A percentile compares a stretch with the other conserved stretches of the same genome.
These are phyloP conservation scores for Nicotiana benthamiana DNA, from an alignment of 257 asterid species.

Conservation along the genomic window DNA sequence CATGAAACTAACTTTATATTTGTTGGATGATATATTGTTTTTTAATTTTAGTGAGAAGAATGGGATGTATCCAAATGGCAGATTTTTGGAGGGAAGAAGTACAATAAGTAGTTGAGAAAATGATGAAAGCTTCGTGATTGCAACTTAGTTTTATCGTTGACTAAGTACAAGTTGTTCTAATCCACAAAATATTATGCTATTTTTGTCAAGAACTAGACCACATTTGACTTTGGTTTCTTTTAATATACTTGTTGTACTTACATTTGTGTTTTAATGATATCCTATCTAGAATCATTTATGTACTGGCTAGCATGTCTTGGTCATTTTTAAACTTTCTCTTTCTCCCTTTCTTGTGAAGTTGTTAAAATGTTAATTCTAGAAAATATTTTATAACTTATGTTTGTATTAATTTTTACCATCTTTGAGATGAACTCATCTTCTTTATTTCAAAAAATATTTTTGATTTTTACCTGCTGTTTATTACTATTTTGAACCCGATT, in stretches of 20 bases:
- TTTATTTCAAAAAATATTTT: not conserved
- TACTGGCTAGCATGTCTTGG: conserved; percentile 35
- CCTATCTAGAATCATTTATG: conserved; percentile 1
- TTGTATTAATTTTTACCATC: not conserved
- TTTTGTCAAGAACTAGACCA: conserved; percentile 15
- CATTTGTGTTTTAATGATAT: not conserved
- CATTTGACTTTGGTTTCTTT: conserved; percentile 28
- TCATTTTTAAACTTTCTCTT: not conserved
- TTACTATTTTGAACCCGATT: no score
- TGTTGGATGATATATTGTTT: not conserved
- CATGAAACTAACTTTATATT: not conserved
- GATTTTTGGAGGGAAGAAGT: not conserved
- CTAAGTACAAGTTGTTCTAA: conserved; percentile 8
- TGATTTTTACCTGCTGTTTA: fast-evolving
- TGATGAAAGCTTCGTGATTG: conserved; percentile 26
- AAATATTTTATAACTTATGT: not conserved
- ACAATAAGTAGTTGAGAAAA: not conserved
- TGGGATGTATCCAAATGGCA: conserved; percentile 41
- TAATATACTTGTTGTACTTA: not conserved
- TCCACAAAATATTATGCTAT: not conserved
- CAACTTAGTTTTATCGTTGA: conserved; percentile 33
- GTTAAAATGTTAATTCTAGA: not conserved
- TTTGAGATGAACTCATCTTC: not conserved
- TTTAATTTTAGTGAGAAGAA: not conserved
- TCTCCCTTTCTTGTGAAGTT: not conserved